Percentiles rank a stretch among this genome's conserved stretches.
Conservation (phyloP, 371 early-diverging fungal species). For the Haplosporangium sp. region DNA sequence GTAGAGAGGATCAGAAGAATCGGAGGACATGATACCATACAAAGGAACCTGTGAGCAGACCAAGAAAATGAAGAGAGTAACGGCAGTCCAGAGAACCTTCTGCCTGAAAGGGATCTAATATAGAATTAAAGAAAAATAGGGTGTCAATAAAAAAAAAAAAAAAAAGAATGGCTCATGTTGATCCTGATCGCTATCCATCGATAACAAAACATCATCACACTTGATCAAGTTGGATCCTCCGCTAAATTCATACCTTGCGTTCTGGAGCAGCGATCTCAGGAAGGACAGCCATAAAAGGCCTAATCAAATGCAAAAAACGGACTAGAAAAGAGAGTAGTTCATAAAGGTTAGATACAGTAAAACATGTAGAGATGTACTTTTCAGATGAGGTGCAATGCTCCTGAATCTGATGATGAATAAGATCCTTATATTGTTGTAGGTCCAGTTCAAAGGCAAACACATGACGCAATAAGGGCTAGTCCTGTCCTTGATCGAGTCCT, state of each 20-base stretch:
- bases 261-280: constrained; percentile 98
- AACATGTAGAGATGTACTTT: not conserved
- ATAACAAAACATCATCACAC: not conserved
- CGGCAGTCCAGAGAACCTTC: constrained; percentile 99
- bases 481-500: not conserved
- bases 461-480: not conserved
- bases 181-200: not conserved
- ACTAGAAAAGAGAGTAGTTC: constrained; percentile 60
- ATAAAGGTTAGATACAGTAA: not conserved
- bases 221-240: not conserved
- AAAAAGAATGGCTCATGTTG: not conserved
- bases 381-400: constrained; percentile 1
- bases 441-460: not conserved
- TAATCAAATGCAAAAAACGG: constrained; percentile 95
- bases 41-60: constrained; percentile 99
- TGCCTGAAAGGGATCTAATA: constrained; percentile 94
- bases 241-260: constrained; percentile 80
- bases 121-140: not conserved
- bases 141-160: not conserved
- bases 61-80: constrained; percentile 98
- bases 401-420: not conserved
- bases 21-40: constrained; percentile 99
- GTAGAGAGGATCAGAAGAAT: constrained; percentile 98
- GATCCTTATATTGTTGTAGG: not conserved
- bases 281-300: constrained; percentile 98